These are phyloP conservation scores for Fusarium decemcellulare DNA, from an alignment of 2,329 filamentous ascomycete species.

Conservation along the genomic window DNA sequence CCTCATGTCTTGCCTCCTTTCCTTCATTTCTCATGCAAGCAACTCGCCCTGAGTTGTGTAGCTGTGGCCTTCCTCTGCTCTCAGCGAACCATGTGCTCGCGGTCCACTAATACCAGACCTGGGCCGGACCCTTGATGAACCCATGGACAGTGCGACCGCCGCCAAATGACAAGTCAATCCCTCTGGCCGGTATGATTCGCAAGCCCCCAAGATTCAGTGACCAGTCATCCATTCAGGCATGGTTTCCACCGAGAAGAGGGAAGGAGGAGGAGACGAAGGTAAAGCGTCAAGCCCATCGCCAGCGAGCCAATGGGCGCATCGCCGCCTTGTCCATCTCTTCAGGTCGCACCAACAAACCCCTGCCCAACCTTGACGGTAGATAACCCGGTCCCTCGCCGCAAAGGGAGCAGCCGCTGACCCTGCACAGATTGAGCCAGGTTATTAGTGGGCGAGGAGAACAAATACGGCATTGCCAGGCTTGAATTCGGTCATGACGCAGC, in stretches of 20 bases:
- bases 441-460: slow-evolving; percentile 18
- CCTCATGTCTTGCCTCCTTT: neutral
- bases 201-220: slow-evolving; percentile 24
- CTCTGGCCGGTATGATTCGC: slow-evolving; percentile 43
- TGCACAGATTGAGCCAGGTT: slow-evolving; percentile 26
- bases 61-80: slow-evolving; percentile 7
- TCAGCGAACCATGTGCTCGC: slow-evolving; percentile 4
- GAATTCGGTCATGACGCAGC: slow-evolving; percentile 18
- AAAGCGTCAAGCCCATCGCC: slow-evolving; percentile 28
- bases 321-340: slow-evolving; percentile 20
- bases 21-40: neutral
- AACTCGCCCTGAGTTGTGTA: neutral
- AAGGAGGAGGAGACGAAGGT: slow-evolving; percentile 16
- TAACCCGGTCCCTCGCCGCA: slow-evolving; percentile 12
- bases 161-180: slow-evolving; percentile 41
- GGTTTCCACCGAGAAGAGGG: neutral
- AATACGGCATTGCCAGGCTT: slow-evolving; percentile 22
- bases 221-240: slow-evolving; percentile 30
- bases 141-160: slow-evolving; percentile 46
- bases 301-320: slow-evolving; percentile 36
- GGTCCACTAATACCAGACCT: slow-evolving; percentile 23
- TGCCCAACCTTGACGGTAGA: slow-evolving; percentile 31
- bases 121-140: slow-evolving; percentile 41
- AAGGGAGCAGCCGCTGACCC: slow-evolving; percentile 24
- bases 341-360: slow-evolving; percentile 35